Conservation (phyloP, 495 filamentous ascomycete species). For the Penicillium flavigenum region DNA sequence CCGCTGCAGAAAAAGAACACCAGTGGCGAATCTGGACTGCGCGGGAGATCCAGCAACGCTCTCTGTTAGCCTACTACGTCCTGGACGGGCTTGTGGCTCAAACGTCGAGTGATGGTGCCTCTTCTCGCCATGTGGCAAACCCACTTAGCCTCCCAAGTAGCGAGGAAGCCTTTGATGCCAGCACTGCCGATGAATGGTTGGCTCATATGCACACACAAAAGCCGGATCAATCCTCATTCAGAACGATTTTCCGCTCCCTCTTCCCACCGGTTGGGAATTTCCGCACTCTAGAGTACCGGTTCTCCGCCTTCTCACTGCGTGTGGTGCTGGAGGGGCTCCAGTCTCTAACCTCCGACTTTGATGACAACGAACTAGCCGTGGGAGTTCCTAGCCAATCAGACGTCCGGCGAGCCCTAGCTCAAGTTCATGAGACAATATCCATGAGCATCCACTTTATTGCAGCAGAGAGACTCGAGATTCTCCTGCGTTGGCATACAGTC, state of each 20-base stretch:
- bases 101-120: slow-evolving; percentile 46
- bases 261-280: slow-evolving; percentile 39
- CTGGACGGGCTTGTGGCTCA: slow-evolving; percentile 49
- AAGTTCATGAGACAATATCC: slow-evolving; percentile 42
- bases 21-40: slow-evolving; percentile 49
- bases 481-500: slow-evolving; percentile 51
- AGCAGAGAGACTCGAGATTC: slow-evolving; percentile 41
- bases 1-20: slow-evolving; percentile 38
- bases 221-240: slow-evolving; percentile 39
- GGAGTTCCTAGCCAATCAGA: slow-evolving; percentile 45
- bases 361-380: slow-evolving; percentile 40
- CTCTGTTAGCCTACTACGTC: slow-evolving; percentile 48
- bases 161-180: slow-evolving; percentile 45
- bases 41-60: slow-evolving; percentile 48
- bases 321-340: slow-evolving; percentile 49
- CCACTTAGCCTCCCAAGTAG: slow-evolving; percentile 41
- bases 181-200: slow-evolving; percentile 46
- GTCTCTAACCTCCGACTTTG: slow-evolving; percentile 44
- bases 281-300: slow-evolving; percentile 35
- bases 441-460: slow-evolving; percentile 41
- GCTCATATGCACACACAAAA: slow-evolving; percentile 36
- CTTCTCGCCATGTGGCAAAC: slow-evolving; percentile 46
- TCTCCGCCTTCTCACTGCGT: slow-evolving; percentile 46
- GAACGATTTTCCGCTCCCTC: slow-evolving; percentile 41
- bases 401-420: slow-evolving; percentile 41